Conservation (phyloP, 1,139 yeast genomes). For the Zygosaccharomyces pseudobailii region DNA sequence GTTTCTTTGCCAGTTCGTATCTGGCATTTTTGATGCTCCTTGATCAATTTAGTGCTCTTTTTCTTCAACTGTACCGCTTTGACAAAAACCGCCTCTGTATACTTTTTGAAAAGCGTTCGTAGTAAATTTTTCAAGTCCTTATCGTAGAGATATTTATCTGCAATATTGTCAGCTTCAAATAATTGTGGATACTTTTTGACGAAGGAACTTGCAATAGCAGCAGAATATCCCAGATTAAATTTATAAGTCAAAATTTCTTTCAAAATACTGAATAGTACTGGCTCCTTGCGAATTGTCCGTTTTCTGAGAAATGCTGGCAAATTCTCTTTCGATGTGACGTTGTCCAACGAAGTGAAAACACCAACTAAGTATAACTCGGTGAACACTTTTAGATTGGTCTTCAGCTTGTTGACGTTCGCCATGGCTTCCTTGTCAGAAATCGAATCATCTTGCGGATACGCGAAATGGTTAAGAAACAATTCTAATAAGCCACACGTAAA, state of each 20-base stretch:
- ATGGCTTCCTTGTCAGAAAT: conserved; percentile 44
- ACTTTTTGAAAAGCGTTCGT: conserved; percentile 42
- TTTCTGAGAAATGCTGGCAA: conserved; percentile 40
- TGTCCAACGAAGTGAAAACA: conserved; percentile 43
- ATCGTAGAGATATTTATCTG: conserved; percentile 22
- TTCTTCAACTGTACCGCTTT: conserved; percentile 38
- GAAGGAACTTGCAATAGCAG: conserved; percentile 46
- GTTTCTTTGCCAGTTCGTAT: conserved; percentile 61
- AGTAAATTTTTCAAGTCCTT: conserved; percentile 25
- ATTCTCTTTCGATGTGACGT: conserved; percentile 34
- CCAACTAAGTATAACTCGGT: conserved; percentile 66
- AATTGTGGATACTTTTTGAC: conserved; percentile 45
- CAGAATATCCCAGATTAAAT: conserved; percentile 44
- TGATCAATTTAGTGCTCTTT: conserved; percentile 36
- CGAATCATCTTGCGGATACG: conserved; percentile 38
- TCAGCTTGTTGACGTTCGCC: conserved; percentile 43
- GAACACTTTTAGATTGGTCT: conserved; percentile 48
- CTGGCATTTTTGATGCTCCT: conserved; percentile 49
- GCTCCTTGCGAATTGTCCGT: conserved; percentile 34
- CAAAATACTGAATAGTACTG: conserved; percentile 46
- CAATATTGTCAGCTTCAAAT: conserved; percentile 29
- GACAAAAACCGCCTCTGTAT: conserved; percentile 44
- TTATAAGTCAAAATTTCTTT: conserved; percentile 53
- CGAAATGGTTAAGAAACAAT: conserved; percentile 44
- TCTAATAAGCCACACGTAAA: conserved; percentile 54